Conservation (phyloP, 1,139 yeast genomes). For the Nakaseomyces uthaithaninus region DNA sequence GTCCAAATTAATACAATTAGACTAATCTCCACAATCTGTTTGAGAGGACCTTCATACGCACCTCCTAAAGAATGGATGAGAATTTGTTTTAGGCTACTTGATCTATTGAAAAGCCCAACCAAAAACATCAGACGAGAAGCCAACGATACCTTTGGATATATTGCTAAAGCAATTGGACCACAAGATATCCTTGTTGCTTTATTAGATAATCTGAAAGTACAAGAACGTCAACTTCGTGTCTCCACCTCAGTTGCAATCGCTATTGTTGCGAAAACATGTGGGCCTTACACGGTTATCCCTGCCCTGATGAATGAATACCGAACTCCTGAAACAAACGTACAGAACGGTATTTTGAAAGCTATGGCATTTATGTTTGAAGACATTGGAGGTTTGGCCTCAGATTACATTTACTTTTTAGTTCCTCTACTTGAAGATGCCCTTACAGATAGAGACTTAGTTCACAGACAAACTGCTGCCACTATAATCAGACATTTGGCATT, state of each 20-base stretch:
- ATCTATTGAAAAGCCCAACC: constrained; percentile 78
- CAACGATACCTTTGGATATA: constrained; percentile 82
- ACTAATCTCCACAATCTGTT: constrained; percentile 77
- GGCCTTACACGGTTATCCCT: constrained; percentile 92
- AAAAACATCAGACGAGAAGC: constrained; percentile 79
- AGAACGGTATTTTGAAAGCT: constrained; percentile 90
- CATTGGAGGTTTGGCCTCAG: constrained; percentile 73
- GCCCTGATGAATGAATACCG: constrained; percentile 94
- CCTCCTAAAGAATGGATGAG: constrained; percentile 98
- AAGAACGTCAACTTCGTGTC: constrained; percentile 92
- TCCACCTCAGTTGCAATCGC: constrained; percentile 98
- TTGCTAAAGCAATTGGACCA: constrained; percentile 92
- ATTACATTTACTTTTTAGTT: constrained; percentile 72
- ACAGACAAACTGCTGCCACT: constrained; percentile 91
- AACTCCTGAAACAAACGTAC: constrained; percentile 87
- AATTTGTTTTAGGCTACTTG: constrained; percentile 83
- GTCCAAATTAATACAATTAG: constrained; percentile 83
- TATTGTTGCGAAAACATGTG: constrained; percentile 88
- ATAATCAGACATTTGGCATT: constrained; percentile 77
- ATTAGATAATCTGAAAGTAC: constrained; percentile 77
- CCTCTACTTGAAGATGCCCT: constrained; percentile 86
- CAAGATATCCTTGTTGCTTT: constrained; percentile 85
- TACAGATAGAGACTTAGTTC: constrained; percentile 85
- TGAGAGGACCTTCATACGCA: constrained; percentile 73
- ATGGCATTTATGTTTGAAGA: constrained; percentile 92